A percentile compares a stretch with the other conserved stretches of the same genome.
Conservation (phyloP, 495 filamentous ascomycete species). For the Neurospora africana region DNA sequence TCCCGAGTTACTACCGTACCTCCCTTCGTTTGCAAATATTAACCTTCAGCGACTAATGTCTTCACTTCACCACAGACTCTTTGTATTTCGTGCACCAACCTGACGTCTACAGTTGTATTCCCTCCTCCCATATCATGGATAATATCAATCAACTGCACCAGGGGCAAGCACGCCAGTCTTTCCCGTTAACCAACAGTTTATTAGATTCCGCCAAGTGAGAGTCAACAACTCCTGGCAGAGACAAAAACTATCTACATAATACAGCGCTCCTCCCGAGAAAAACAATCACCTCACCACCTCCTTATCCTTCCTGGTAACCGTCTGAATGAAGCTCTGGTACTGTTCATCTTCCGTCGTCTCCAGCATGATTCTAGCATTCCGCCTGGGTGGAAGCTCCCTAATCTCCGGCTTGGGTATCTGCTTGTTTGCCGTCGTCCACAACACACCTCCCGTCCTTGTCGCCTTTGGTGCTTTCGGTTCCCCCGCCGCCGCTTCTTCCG, state of each 20-base stretch:
- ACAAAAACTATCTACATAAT: neutral
- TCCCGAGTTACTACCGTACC: too few relatives aligned
- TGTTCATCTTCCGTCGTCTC: conserved; percentile 32
- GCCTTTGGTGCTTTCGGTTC: conserved; percentile 5
- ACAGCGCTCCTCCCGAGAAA: neutral
- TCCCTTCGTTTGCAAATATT: too few relatives aligned
- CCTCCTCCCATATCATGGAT: neutral
- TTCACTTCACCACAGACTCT: neutral
- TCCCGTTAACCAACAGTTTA: neutral
- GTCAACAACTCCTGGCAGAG: neutral
- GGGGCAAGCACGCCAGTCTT: neutral
- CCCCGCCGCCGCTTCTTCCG: neutral
- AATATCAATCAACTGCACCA: neutral
- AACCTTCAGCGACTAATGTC: neutral
- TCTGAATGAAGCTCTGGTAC: conserved; percentile 37
- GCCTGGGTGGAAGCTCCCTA: conserved; percentile 17
- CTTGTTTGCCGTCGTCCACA: conserved; percentile 32
- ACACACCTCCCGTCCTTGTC: conserved; percentile 18
- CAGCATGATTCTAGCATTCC: conserved; percentile 20
- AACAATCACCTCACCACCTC: neutral
- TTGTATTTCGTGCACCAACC: neutral
- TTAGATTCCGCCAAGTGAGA: neutral
- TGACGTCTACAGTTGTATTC: neutral
- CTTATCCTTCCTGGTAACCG: conserved; percentile 23
- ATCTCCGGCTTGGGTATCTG: conserved; percentile 14